Base-by-base conservation (phyloP, 1,284 basidiomycete genomes). In the Filobasidium uniguttulatum region DNA sequence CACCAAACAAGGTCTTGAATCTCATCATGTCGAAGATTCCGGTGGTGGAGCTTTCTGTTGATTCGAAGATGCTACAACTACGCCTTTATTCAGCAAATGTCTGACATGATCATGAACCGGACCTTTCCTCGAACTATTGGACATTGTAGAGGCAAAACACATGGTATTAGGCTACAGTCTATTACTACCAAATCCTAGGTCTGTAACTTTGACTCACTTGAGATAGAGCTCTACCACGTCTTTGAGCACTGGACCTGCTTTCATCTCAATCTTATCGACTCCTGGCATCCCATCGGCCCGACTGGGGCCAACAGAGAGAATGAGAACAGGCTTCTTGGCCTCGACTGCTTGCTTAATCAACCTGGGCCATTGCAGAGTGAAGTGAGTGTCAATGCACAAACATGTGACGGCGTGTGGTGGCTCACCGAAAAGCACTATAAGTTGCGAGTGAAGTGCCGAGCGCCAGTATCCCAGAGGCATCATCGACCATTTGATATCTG, bases 361-460 rank as follows among this genome's bases (percentile, higher is more conserved):
- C 56, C 83, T 83, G 55, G 29, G 46, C 10, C 22, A 22, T 37
- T 8, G 3, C 5, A 44, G n/a, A 9, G 25, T 36, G n/a, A 40
- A 10, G 19, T 34, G 5, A 3, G 33, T 34, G 33, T 34, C 9
- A 34, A n/a, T 22, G 36, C 45, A 36, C 45, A 36, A 12, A 49
- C 25, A 10, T 10, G 25, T 26, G 15, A 19, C 28, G 22, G 25
- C 15, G 10, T n/a, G 19, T 38, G 36, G 15, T 9, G 10, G 43
- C 61, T 48, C 58, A 83, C 83, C 87, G 74, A 67, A 83, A 93
- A 1, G 88, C 87, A 7, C 85, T 89, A 67, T 85, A 93, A 0
- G 90, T 94, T 1, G 90, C 88, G 12, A 94, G 75, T 0, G 85
- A 88, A 0, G 87, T 89, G 28, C 90, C 89, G 33, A 93, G 69